Percentiles rank a stretch among this genome's conserved stretches.
phyloP scores from a whole-genome alignment of 805 yeast species.

The Tetrapisispora fleetii region DNA sequence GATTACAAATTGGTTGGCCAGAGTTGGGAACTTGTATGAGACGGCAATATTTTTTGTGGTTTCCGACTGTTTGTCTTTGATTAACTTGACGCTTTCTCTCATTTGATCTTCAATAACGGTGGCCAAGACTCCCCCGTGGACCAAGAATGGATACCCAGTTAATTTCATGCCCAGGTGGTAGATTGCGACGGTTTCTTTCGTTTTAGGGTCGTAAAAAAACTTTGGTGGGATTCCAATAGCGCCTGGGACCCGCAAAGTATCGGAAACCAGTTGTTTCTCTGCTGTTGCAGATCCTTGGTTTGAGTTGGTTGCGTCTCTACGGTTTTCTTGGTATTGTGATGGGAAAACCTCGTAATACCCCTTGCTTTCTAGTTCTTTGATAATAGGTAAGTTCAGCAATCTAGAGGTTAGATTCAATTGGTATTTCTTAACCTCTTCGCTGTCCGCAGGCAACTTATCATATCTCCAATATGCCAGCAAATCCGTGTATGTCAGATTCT shows the following conservation, averaged over 20 bases:
- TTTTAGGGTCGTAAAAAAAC: slow-evolving; percentile 47
- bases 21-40: slow-evolving; percentile 60
- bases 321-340: slow-evolving; percentile 14
- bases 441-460: slow-evolving; percentile 22
- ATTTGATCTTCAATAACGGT: slow-evolving; percentile 70
- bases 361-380: slow-evolving; percentile 35
- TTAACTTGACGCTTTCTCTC: slow-evolving; percentile 41
- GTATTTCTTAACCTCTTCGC: slow-evolving; percentile 25
- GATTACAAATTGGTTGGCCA: slow-evolving; percentile 68
- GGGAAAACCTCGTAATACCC: slow-evolving; percentile 29
- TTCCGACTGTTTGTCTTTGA: slow-evolving; percentile 22
- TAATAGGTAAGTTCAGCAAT: slow-evolving; percentile 41
- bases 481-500: slow-evolving; percentile 29
- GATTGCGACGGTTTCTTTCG: slow-evolving; percentile 53
- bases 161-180: slow-evolving; percentile 69
- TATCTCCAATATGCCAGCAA: slow-evolving; percentile 28
- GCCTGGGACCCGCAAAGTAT: slow-evolving; percentile 59
- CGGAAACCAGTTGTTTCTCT: slow-evolving; percentile 30
- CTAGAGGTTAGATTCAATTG: slow-evolving; percentile 35
- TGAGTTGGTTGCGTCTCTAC: slow-evolving; percentile 10
- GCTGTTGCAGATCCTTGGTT: slow-evolving; percentile 30
- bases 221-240: slow-evolving; percentile 69
- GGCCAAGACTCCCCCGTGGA: slow-evolving; percentile 85
- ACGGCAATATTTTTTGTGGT: slow-evolving; percentile 33
- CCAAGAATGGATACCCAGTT: slow-evolving; percentile 78